Conservation (phyloP, 2,329 filamentous ascomycete species). For the Hypoxylon sp. region DNA sequence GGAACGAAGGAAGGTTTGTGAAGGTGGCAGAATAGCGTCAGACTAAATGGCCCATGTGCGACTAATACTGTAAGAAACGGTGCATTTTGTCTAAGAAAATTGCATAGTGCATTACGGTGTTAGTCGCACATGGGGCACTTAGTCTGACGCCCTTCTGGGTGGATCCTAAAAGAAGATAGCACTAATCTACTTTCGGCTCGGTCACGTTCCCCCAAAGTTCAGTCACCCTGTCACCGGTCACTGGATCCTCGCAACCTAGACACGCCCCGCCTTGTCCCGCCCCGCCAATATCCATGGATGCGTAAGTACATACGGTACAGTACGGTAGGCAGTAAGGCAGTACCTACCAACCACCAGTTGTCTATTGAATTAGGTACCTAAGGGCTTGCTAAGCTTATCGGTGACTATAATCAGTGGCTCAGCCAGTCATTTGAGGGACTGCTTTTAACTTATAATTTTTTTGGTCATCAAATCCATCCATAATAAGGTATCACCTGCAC, state of each 20-base stretch:
- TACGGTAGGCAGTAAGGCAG: slow-evolving; percentile 12
- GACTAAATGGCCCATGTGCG: no score
- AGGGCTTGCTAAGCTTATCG: slow-evolving; percentile 20
- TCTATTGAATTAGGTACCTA: slow-evolving; percentile 4
- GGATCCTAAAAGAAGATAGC: slow-evolving; percentile 7
- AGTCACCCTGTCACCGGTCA: slow-evolving; percentile 34
- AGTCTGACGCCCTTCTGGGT: no score
- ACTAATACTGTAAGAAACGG: no score
- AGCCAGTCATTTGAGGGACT: slow-evolving; percentile 28
- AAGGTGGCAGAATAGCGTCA: no score
- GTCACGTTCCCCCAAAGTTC: slow-evolving; percentile 45
- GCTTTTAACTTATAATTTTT: background rate
- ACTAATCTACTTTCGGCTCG: slow-evolving; percentile 39
- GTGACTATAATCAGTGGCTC: slow-evolving; percentile 29
- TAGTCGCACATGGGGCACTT: no score
- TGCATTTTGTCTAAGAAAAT: no score
- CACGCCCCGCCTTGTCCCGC: slow-evolving; percentile 29
- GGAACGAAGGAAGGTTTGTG: no score
- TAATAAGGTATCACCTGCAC: slow-evolving; percentile 26
- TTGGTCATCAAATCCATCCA: slow-evolving; percentile 40
- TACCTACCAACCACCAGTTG: background rate
- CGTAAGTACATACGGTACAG: background rate
- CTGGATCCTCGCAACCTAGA: slow-evolving; percentile 12
- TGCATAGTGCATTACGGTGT: no score
- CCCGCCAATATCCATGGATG: slow-evolving; percentile 13